Evolutionary conservation across 768 basidiomycete genomes (phyloP), one percentile per base, ranked within the genome.

Genomic region (Termitomyces sp.): DNA sequence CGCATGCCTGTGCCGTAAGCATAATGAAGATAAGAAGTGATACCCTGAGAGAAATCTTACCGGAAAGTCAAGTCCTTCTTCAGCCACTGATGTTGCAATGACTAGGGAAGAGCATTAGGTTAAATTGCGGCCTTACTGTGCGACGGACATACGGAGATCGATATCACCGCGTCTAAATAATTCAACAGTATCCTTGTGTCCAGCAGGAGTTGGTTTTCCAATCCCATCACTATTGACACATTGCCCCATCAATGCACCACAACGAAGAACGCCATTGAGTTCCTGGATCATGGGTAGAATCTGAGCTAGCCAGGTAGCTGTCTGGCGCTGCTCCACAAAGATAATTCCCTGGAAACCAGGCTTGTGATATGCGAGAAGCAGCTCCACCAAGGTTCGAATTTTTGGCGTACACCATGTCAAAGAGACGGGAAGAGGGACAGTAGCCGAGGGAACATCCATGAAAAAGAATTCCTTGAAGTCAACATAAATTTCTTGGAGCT

Each of bases 51-150:
- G 1, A 37, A n/a, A 37, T 27, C 47, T 17, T 64, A 88, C 87
- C 23, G 88, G 88, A 72, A 96, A 92, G 67, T 96, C 93, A 17
- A 96, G 78, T 0, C 94, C 94, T 73, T 96, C 94, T 69, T 96
- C 94, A 0, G 91, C 94, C 14, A 95, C 91, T 5, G 86, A 85
- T 0, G 91, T 94, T 4, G 91, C 89, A 60, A 94, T 76, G 21
- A 94, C 87, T 85, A 57, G 34, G n/a, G 35, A 43, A 32, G 10
- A 55, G 19, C 11, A 39, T 50, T 10, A 28, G 16, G 9, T 61
- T 21, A 7, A 34, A 40, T 21, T 16, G 2, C 12, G 0, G 14
- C 6, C 12, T 21, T 34, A 5, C 14, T 7, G n/a, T 5, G 55
- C n/a, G 50, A 40, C 30, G 17, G 16, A 19, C 85, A 61, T 66